Conservation (phyloP, 129 eudicot genomes). For the Gnaphalium uliginosum region DNA sequence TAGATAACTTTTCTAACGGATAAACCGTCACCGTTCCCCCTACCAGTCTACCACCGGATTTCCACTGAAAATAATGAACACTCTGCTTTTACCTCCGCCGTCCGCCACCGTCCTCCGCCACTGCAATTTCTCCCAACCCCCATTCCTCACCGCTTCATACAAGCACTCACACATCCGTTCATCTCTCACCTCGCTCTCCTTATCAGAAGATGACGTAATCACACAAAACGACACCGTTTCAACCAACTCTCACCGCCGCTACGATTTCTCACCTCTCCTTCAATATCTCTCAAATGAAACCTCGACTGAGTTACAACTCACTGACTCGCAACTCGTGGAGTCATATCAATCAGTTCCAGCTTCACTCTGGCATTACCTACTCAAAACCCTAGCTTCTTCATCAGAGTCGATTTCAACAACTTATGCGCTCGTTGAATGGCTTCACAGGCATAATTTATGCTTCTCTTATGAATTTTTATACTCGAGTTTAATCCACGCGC, state of each 20-base stretch:
- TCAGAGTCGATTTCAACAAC: slow-evolving; percentile 41
- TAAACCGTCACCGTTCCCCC: slow-evolving; percentile 36
- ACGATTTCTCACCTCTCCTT: slow-evolving; percentile 90
- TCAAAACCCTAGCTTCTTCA: slow-evolving; percentile 62
- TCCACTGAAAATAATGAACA: slow-evolving; percentile 45
- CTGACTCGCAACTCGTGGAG: slow-evolving; percentile 70
- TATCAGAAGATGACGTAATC: slow-evolving; percentile 22
- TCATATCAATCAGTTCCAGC: slow-evolving; percentile 78
- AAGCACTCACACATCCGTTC: slow-evolving; percentile 25
- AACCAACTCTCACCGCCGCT: slow-evolving; percentile 42
- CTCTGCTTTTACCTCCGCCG: slow-evolving; percentile 54
- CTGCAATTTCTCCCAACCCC: slow-evolving; percentile 33
- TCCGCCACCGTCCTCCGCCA: slow-evolving; percentile 48
- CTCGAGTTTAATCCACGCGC: slow-evolving; percentile 72
- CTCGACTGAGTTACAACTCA: slow-evolving; percentile 43
- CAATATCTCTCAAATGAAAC: slow-evolving; percentile 52
- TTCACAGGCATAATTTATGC: slow-evolving; percentile 71
- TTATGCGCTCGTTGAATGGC: slow-evolving; percentile 74
- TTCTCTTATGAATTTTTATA: slow-evolving; percentile 75
- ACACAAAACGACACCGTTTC: slow-evolving; percentile 45
- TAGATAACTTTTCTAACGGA: slow-evolving; percentile 19
- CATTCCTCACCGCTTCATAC: slow-evolving; percentile 25
- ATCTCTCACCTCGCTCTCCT: slow-evolving; percentile 40
- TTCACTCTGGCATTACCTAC: slow-evolving; percentile 82
- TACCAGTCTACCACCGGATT: slow-evolving; percentile 36